Percentiles rank a stretch among this genome's conserved stretches.
These are phyloP conservation scores for Nematocida sp. DNA, from an alignment of 371 early-diverging fungal species.

Conservation along the genomic window DNA sequence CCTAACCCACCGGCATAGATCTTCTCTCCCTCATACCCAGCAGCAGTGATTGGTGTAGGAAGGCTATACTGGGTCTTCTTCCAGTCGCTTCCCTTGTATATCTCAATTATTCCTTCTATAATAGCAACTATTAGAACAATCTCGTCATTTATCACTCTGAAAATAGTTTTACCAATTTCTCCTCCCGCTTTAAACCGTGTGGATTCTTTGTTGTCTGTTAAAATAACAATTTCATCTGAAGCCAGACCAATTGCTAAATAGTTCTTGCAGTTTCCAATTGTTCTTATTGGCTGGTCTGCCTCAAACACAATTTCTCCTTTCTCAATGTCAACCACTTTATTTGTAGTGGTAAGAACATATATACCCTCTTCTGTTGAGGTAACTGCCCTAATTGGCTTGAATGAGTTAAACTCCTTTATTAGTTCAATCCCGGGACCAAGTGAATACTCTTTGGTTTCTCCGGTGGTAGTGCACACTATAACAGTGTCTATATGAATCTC, in stretches of 20 bases:
- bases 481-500: conserved; percentile 45
- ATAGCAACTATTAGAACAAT: conserved; percentile 28
- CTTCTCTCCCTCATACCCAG: conserved; percentile 39
- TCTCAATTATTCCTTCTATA: conserved; percentile 37
- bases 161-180: conserved; percentile 44
- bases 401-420: conserved; percentile 40
- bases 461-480: conserved; percentile 32
- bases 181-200: conserved; percentile 19
- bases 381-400: conserved; percentile 54
- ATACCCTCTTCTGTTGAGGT: conserved; percentile 49
- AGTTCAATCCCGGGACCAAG: conserved; percentile 16
- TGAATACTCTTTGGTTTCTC: conserved; percentile 50
- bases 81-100: conserved; percentile 18
- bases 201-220: conserved; percentile 31
- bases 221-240: conserved; percentile 35
- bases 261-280: conserved; percentile 28
- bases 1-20: conserved; percentile 48
- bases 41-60: conserved; percentile 49
- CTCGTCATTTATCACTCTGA: conserved; percentile 18
- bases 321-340: conserved; percentile 50
- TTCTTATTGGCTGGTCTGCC: conserved; percentile 32
- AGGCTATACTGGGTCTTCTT: not conserved
- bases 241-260: conserved; percentile 44
- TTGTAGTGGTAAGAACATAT: conserved; percentile 48
- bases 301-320: conserved; percentile 37